These are phyloP conservation scores for Emmonsia crescens DNA, from an alignment of 2,329 filamentous ascomycete genomes.

Conservation along the genomic window DNA sequence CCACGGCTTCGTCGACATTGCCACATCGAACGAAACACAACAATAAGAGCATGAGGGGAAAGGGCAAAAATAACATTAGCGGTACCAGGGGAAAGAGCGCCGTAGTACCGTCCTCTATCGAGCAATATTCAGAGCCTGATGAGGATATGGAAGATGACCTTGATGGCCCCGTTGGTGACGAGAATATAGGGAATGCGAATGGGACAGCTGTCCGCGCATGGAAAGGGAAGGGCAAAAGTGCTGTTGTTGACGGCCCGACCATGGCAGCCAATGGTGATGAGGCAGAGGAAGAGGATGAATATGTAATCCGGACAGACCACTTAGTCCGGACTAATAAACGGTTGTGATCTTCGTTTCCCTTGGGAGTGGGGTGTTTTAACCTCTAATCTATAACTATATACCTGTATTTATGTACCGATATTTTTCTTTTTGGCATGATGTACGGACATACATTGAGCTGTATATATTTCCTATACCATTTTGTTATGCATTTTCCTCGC, in stretches of 20 bases:
- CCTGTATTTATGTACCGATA: neutral
- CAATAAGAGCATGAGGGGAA: conserved; percentile 22
- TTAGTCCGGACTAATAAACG: conserved; percentile 11
- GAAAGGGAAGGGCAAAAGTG: conserved; percentile 31
- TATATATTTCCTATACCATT: neutral
- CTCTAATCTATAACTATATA: neutral
- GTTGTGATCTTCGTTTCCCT: neutral
- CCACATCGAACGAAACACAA: neutral
- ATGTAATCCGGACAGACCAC: conserved; percentile 30
- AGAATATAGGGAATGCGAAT: conserved; percentile 1
- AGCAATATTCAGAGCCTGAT: conserved; percentile 17
- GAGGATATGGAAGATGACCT: conserved; percentile 30
- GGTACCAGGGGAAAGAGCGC: neutral
- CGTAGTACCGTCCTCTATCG: neutral
- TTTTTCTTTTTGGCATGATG: neutral
- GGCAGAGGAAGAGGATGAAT: conserved; percentile 27
- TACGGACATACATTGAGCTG: neutral
- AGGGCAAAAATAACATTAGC: conserved; percentile 19
- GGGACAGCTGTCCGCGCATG: neutral
- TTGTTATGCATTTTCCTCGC: neutral
- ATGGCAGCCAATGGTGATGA: conserved; percentile 14
- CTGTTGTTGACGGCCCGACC: conserved; percentile 14
- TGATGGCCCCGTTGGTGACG: conserved; percentile 26
- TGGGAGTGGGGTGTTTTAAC: neutral
- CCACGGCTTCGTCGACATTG: neutral